A percentile compares a stretch with the other conserved stretches of the same genome.
Conservation (phyloP, 2,329 filamentous ascomycete species). For the Harringtonia aguacate region DNA sequence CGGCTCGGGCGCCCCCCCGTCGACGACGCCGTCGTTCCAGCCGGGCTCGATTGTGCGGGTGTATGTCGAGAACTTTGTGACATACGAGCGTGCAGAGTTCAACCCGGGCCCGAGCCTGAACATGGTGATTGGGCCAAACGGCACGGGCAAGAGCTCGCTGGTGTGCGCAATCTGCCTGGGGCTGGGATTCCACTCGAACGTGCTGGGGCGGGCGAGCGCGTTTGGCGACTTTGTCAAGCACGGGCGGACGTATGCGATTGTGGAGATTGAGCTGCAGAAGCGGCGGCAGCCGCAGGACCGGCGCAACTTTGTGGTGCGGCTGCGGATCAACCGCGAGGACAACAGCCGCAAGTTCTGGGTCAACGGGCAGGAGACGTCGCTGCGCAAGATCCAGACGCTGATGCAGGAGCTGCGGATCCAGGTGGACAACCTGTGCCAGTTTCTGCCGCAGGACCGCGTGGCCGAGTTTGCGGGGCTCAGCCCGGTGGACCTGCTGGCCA, state of each 20-base stretch:
- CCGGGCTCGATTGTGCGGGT: slow-evolving; percentile 86
- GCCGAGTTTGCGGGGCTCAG: slow-evolving; percentile 83
- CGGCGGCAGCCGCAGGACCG: slow-evolving; percentile 43
- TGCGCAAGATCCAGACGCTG: slow-evolving; percentile 56
- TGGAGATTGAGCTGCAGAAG: slow-evolving; percentile 92
- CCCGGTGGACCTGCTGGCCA: slow-evolving; percentile 69
- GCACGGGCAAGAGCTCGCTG: slow-evolving; percentile 92
- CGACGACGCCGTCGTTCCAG: slow-evolving; percentile 37
- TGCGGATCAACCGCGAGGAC: slow-evolving; percentile 70
- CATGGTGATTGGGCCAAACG: slow-evolving; percentile 98
- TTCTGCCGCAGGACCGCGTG: slow-evolving; percentile 90
- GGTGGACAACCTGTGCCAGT: slow-evolving; percentile 96
- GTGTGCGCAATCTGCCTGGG: slow-evolving; percentile 95
- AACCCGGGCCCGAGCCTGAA: slow-evolving; percentile 85
- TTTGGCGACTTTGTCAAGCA: slow-evolving; percentile 91
- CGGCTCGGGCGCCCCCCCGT: slow-evolving; percentile 7
- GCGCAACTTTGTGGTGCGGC: slow-evolving; percentile 61
- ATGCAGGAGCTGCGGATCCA: slow-evolving; percentile 73
- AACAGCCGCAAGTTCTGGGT: slow-evolving; percentile 73
- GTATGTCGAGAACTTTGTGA: slow-evolving; percentile 81
- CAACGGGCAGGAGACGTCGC: slow-evolving; percentile 52
- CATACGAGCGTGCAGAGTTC: slow-evolving; percentile 87
- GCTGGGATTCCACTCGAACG: slow-evolving; percentile 70
- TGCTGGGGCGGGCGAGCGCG: slow-evolving; percentile 76
- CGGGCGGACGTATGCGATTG: slow-evolving; percentile 62